Percentiles rank a stretch among this genome's conserved stretches.
phyloP scores from a whole-genome alignment of 2,329 filamentous ascomycete genomes.

The Colletotrichum aenigma region DNA sequence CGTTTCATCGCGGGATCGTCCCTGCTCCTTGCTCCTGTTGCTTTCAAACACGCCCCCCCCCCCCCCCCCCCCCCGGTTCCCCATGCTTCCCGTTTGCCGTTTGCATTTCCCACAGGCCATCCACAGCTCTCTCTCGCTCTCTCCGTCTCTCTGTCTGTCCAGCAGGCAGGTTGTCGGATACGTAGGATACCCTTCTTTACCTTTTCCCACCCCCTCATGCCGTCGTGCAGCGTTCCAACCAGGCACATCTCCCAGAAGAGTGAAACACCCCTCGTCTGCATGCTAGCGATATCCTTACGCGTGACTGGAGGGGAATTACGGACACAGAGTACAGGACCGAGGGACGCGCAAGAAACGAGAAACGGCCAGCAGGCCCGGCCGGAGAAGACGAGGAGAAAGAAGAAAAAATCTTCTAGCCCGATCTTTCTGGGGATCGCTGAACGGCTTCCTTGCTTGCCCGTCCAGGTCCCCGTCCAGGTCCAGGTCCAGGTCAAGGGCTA shows the following conservation, averaged over 20 bases:
- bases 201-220: background rate
- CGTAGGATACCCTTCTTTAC: background rate
- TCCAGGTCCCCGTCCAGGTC: no score
- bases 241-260: background rate
- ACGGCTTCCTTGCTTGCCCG: background rate
- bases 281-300: background rate
- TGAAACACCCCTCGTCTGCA: slow-evolving; percentile 3
- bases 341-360: background rate
- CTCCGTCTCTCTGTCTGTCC: background rate
- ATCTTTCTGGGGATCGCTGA: background rate
- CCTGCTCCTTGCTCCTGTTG: slow-evolving; percentile 1
- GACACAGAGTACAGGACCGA: background rate
- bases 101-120: background rate
- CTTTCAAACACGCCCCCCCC: background rate
- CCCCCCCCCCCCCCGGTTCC: background rate
- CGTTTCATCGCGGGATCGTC: slow-evolving; percentile 18
- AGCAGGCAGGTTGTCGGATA: background rate
- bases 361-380: background rate
- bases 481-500: no score
- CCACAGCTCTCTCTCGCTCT: background rate
- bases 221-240: background rate
- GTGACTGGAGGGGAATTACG: background rate
- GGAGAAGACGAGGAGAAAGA: background rate
- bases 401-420: background rate
- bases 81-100: background rate